These are phyloP conservation scores for Ophiostoma sp. DNA, from an alignment of 2,329 filamentous ascomycete genomes.

Conservation along the genomic window DNA sequence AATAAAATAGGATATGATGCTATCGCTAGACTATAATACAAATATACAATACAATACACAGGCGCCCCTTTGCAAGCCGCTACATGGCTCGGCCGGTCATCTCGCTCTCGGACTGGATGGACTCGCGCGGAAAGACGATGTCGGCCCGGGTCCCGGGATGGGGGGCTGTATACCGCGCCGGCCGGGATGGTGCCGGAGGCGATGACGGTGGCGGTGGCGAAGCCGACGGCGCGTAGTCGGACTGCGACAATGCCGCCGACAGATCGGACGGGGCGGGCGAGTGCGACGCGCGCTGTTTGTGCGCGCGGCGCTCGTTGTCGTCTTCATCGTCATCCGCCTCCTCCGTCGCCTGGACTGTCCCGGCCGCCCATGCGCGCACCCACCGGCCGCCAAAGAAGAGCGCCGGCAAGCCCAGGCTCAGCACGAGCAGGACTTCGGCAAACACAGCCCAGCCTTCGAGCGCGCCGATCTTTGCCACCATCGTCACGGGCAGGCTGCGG, in stretches of 20 bases:
- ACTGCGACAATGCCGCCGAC: background rate
- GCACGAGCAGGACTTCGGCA: constrained; percentile 32
- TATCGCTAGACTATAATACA: background rate
- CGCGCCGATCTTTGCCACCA: constrained; percentile 30
- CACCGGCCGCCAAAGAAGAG: constrained; percentile 31
- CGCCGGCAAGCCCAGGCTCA: constrained; percentile 31
- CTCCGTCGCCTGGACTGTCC: constrained; percentile 25
- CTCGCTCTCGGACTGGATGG: constrained; percentile 1
- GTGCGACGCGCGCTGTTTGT: background rate
- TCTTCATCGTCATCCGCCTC: background rate
- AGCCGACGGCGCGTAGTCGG: background rate
- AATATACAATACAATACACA: background rate
- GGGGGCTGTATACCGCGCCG: background rate
- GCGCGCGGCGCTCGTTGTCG: background rate
- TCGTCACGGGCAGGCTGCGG: constrained; percentile 29
- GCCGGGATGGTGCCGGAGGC: background rate
- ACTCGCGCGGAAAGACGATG: background rate
- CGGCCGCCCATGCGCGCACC: constrained; percentile 32
- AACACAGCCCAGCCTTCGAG: constrained; percentile 32
- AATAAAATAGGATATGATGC: background rate
- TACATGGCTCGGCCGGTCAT: constrained; percentile 12
- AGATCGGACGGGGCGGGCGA: background rate
- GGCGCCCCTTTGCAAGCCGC: too few relatives aligned
- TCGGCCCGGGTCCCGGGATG: constrained; percentile 10
- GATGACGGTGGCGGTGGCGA: background rate